Evolutionary conservation across 306 rosid genomes (phyloP), one percentile per base, ranked within the genome.

Genomic region (Lagenaria siceraria): DNA sequence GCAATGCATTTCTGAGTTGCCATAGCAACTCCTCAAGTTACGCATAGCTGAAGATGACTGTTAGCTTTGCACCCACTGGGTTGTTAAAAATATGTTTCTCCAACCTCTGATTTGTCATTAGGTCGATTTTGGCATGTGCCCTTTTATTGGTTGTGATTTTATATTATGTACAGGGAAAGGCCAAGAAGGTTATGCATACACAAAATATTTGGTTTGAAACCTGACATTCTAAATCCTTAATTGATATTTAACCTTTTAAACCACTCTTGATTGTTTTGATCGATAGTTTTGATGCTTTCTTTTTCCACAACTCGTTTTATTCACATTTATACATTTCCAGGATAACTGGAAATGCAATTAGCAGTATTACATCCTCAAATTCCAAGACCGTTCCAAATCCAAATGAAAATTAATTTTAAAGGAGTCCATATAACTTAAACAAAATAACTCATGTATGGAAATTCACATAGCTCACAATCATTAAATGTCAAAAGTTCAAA

Each of bases 341-440:
- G 96, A 94, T 65, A 76, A 93, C 25, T 87, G 82, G 84, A 92
- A 90, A 82, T 92, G 97, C 82, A 95, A 95, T 84, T 95, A 92
- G 74, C 93, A 90, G 66, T 51, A 92, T 89, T 14, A 92, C 90
- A 82, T 92, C 92, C 49, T 90, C 99, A 36, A 95, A 95, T 81
- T 78, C 7, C 8, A 33, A 33, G 13, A 35, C 22, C 71, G 35
- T 64, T 64, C 46, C 25, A 63, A 35, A 33, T 35, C 25, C 29
- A 65, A 38, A 65, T 9, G 49, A 65, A 65, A 36, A 36, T 2
- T 13, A 12, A 33, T 31, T 18, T 7, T 33, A 31, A 29, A 29
- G 11, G 2, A 31, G 42, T 31, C 40, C 40, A 31, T 3, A 62
- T 7, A 25, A 18, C 64, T 5, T 18, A 33, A 5, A 8, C 22